Conservation (phyloP, 768 basidiomycete species). For the Floccularia luteovirens region DNA sequence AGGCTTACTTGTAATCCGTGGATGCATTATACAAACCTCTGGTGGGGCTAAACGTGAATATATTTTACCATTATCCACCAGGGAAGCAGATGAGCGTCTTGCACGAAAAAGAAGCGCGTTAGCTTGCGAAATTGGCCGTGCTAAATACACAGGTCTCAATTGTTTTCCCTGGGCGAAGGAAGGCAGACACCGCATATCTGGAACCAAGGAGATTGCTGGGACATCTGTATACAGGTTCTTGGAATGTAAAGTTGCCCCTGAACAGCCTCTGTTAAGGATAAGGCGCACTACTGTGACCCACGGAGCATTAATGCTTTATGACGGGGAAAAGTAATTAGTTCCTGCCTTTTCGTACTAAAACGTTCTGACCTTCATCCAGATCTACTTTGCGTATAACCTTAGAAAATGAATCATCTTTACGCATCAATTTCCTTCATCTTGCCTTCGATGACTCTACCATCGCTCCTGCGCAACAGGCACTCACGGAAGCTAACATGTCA, state of each 20-base stretch:
- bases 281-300: constrained; percentile 86
- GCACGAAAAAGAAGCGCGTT: constrained; percentile 50
- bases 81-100: constrained; percentile 60
- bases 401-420: constrained; percentile 80
- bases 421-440: constrained; percentile 80
- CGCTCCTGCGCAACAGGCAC: constrained; percentile 60
- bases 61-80: constrained; percentile 64
- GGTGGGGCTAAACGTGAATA: constrained; percentile 70
- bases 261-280: constrained; percentile 84
- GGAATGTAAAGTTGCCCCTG: constrained; percentile 77
- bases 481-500: constrained; percentile 74
- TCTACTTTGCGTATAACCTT: constrained; percentile 79
- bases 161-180: constrained; percentile 55
- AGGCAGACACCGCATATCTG: constrained; percentile 28
- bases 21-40: constrained; percentile 70
- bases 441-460: constrained; percentile 91
- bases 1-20: constrained; percentile 67
- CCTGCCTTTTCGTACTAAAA: not conserved
- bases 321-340: constrained; percentile 76
- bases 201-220: constrained; percentile 15
- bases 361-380: constrained; percentile 30
- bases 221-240: constrained; percentile 43
- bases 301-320: constrained; percentile 90
- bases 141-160: constrained; percentile 70
- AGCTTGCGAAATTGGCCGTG: constrained; percentile 59